phyloP scores from a whole-genome alignment of 352 stramenopile genomes.

The Plasmopara halstedii region DNA sequence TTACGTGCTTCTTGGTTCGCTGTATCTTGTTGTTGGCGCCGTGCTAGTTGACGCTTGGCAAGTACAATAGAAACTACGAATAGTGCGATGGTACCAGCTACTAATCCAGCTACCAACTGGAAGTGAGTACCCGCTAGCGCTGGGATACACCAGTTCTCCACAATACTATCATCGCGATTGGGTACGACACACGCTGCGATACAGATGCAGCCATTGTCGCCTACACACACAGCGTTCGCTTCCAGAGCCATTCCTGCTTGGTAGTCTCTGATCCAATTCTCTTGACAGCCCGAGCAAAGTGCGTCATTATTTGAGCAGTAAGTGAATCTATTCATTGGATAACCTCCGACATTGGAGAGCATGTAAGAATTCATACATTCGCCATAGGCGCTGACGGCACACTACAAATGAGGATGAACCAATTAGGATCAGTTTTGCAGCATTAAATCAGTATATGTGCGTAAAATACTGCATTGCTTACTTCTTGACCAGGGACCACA shows the following conservation, averaged over 20 bases:
- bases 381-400: slow-evolving; percentile 24
- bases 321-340: slow-evolving; percentile 19
- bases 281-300: slow-evolving; percentile 17
- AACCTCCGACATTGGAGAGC: slow-evolving; percentile 11
- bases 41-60: slow-evolving; percentile 15
- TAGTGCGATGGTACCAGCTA: slow-evolving; percentile 15
- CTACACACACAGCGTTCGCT: slow-evolving; percentile 20
- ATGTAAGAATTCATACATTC: slow-evolving; percentile 25
- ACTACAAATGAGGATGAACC: slow-evolving; percentile 10
- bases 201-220: slow-evolving; percentile 34
- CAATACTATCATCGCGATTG: slow-evolving; percentile 14
- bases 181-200: slow-evolving; percentile 28
- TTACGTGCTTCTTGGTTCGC: slow-evolving; percentile 6
- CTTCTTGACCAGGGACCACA: slow-evolving; percentile 17
- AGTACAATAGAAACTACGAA: slow-evolving; percentile 19
- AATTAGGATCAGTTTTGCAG: no score
- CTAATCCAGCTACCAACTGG: slow-evolving; percentile 17
- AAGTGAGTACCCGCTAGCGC: slow-evolving; percentile 20
- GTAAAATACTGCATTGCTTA: no score
- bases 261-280: slow-evolving; percentile 19
- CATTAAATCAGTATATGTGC: no score
- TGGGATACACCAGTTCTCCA: slow-evolving; percentile 23
- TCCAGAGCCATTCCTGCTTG: slow-evolving; percentile 4
- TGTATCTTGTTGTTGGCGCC: slow-evolving; percentile 10
- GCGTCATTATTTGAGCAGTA: slow-evolving; percentile 35